Evolutionary conservation across 768 basidiomycete genomes (phyloP).

Genomic region (Kwoniella bestiolae): DNA sequence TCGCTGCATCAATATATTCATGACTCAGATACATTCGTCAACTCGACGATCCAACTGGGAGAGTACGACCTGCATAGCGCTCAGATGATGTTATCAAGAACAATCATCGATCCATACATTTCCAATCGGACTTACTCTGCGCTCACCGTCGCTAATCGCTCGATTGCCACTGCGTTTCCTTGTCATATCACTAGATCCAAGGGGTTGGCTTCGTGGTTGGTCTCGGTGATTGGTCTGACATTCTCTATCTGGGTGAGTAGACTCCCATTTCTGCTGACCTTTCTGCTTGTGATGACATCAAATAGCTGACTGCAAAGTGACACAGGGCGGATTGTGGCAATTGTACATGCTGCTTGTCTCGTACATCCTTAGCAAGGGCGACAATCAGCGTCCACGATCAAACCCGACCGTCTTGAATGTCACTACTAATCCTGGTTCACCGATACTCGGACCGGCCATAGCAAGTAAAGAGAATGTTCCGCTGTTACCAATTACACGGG

Average conservation of each 20-base stretch:
- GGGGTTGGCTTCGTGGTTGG: neutral
- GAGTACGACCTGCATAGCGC: neutral
- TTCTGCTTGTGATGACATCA: neutral
- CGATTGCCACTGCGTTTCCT: neutral
- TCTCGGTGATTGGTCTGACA: neutral
- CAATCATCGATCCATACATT: neutral
- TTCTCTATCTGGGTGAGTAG: constrained; percentile 7
- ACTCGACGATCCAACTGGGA: neutral
- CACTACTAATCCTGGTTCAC: neutral
- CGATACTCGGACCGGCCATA: neutral
- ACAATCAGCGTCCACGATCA: no score
- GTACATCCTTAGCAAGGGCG: neutral
- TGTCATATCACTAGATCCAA: neutral
- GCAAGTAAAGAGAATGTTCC: neutral
- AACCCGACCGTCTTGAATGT: no score
- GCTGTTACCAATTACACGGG: neutral
- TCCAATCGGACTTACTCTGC: neutral
- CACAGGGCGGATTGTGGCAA: neutral
- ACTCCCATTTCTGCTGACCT: no score
- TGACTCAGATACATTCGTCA: neutral
- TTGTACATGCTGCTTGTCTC: neutral
- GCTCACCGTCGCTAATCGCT: neutral
- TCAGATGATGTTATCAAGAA: neutral
- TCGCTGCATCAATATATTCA: neutral
- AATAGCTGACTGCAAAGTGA: neutral